Evolutionary conservation across 2,329 filamentous ascomycete genomes (phyloP).

Genomic region (Aphanocladium album): DNA sequence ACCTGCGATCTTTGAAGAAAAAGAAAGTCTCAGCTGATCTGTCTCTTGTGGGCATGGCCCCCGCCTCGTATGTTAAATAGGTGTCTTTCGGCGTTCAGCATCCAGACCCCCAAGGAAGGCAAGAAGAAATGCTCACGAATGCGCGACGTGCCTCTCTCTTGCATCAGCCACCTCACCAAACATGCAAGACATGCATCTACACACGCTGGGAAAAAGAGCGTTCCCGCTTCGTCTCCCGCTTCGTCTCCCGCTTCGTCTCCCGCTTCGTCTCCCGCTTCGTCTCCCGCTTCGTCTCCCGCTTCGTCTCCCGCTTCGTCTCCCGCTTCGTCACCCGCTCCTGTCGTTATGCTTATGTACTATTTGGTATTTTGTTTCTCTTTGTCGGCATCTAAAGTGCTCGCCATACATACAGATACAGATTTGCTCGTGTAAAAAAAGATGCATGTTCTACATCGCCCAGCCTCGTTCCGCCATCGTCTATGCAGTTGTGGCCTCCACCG

Average conservation of each 20-base stretch:
- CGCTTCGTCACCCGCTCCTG: not conserved
- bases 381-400: not conserved
- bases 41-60: not conserved
- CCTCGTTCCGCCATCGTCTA: not conserved
- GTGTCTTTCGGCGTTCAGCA: not conserved
- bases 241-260: not conserved
- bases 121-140: not conserved
- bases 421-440: not conserved
- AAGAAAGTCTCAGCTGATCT: not conserved
- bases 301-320: no score
- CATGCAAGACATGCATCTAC: not conserved
- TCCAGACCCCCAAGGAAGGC: no score
- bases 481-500: not conserved
- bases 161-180: not conserved
- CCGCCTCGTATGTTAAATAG: not conserved
- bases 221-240: no score
- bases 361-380: constrained; percentile 2
- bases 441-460: not conserved
- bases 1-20: no score
- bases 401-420: constrained; percentile 7
- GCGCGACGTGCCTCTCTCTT: not conserved
- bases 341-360: not conserved
- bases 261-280: no score
- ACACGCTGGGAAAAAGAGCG: not conserved
- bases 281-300: no score